These are phyloP conservation scores for Erysimum cheiranthoides DNA, from an alignment of 345 rosid species.

Conservation along the genomic window DNA sequence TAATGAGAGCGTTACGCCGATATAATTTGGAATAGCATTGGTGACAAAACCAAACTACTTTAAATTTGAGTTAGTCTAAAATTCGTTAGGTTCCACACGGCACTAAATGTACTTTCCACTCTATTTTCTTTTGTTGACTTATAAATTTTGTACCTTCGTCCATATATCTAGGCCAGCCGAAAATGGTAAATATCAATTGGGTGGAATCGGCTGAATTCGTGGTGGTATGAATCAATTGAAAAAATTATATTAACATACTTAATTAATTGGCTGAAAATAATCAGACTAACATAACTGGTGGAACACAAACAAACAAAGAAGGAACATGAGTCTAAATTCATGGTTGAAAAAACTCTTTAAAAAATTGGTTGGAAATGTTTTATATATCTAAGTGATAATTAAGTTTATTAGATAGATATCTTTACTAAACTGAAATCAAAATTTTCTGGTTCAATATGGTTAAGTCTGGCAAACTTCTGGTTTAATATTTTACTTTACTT, in stretches of 20 bases:
- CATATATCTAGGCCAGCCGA: slow-evolving; percentile 6
- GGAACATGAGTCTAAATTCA: neutral
- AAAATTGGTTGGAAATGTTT: no score
- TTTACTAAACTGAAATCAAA: neutral
- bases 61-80: neutral
- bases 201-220: slow-evolving; percentile 4
- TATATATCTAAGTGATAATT: neutral
- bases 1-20: slow-evolving; percentile 17
- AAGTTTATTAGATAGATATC: neutral
- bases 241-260: neutral
- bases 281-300: neutral
- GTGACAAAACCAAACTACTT: slow-evolving; percentile 20
- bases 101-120: slow-evolving; percentile 31
- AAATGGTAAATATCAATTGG: slow-evolving; percentile 4
- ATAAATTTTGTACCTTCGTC: slow-evolving; percentile 18
- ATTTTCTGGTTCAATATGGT: neutral
- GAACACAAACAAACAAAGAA: neutral
- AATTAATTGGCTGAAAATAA: neutral
- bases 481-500: neutral
- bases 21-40: slow-evolving; percentile 22
- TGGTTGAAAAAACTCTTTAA: neutral
- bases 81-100: slow-evolving; percentile 22
- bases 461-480: neutral
- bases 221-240: neutral
- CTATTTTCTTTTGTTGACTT: neutral